phyloP scores from a whole-genome alignment of 306 rosid species.

The Sicyos edulis region DNA sequence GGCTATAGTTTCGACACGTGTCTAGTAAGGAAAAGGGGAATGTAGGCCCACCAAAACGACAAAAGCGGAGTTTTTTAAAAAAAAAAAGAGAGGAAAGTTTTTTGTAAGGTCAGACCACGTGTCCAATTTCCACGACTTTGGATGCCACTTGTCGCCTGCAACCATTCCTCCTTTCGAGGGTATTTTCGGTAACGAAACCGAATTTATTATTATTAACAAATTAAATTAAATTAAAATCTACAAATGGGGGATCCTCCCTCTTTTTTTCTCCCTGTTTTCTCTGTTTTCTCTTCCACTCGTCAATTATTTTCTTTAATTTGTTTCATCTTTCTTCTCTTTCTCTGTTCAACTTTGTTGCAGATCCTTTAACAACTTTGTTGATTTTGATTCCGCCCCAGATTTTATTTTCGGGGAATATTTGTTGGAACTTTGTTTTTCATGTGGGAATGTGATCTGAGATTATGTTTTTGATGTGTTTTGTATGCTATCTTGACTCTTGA shows the following conservation, averaged over 20 bases:
- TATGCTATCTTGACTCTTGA: too few species aligned
- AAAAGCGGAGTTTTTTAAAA: constrained; percentile 6
- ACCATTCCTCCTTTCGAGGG: constrained; percentile 32
- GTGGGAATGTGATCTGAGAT: constrained; percentile 12
- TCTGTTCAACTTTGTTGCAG: constrained; percentile 13
- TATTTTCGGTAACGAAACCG: constrained; percentile 27
- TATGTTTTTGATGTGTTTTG: constrained; percentile 6
- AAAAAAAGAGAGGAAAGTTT: constrained; percentile 21
- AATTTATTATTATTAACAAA: too few species aligned
- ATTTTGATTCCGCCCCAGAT: not conserved
- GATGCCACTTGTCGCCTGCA: constrained; percentile 44
- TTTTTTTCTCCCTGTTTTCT: too few species aligned
- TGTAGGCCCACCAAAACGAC: constrained; percentile 37
- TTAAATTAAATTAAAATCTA: too few species aligned
- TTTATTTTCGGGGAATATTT: not conserved
- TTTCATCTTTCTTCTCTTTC: not conserved
- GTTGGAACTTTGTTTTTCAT: not conserved
- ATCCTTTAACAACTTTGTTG: not conserved
- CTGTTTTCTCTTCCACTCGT: too few species aligned
- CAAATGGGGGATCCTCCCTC: too few species aligned
- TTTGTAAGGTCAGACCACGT: constrained; percentile 43
- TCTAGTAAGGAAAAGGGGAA: not conserved
- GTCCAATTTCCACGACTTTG: constrained; percentile 21
- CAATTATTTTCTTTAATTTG: not conserved
- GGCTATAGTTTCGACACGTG: not conserved